Evolutionary conservation across 2,329 filamentous ascomycete species (phyloP).

Genomic region (Ceratocystis colombiana): DNA sequence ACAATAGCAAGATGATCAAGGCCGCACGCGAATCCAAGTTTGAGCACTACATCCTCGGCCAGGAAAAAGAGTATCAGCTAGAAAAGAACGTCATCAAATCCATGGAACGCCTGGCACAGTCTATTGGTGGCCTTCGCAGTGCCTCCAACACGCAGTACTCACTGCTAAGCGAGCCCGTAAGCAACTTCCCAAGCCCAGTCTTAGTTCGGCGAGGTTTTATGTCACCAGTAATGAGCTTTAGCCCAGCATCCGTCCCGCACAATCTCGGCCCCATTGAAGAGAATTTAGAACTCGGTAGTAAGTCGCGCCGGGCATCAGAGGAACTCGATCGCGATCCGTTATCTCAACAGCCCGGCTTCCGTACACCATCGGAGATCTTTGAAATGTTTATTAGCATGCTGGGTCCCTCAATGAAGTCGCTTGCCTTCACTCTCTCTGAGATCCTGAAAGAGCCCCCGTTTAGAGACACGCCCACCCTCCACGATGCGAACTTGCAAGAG

Average conservation of each 20-base stretch:
- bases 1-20: slow-evolving; percentile 53
- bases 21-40: slow-evolving; percentile 77
- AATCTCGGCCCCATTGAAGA: slow-evolving; percentile 29
- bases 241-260: slow-evolving; percentile 27
- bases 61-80: slow-evolving; percentile 65
- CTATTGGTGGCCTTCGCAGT: slow-evolving; percentile 80
- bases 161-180: slow-evolving; percentile 53
- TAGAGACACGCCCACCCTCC: slow-evolving; percentile 52
- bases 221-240: slow-evolving; percentile 25
- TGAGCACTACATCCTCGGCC: slow-evolving; percentile 75
- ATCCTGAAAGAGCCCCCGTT: slow-evolving; percentile 84
- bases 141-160: slow-evolving; percentile 83
- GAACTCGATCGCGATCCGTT: slow-evolving; percentile 21
- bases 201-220: slow-evolving; percentile 15
- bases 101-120: slow-evolving; percentile 75
- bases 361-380: slow-evolving; percentile 73
- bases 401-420: slow-evolving; percentile 88
- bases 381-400: slow-evolving; percentile 78
- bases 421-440: slow-evolving; percentile 83
- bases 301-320: slow-evolving; percentile 19
- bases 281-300: slow-evolving; percentile 12
- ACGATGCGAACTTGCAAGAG: slow-evolving; percentile 63
- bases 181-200: slow-evolving; percentile 3
- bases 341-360: slow-evolving; percentile 35
- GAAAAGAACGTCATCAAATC: slow-evolving; percentile 74